These are phyloP conservation scores for Candida pseudoviswanathii DNA, from an alignment of 1,139 yeast species.

Conservation along the genomic window DNA sequence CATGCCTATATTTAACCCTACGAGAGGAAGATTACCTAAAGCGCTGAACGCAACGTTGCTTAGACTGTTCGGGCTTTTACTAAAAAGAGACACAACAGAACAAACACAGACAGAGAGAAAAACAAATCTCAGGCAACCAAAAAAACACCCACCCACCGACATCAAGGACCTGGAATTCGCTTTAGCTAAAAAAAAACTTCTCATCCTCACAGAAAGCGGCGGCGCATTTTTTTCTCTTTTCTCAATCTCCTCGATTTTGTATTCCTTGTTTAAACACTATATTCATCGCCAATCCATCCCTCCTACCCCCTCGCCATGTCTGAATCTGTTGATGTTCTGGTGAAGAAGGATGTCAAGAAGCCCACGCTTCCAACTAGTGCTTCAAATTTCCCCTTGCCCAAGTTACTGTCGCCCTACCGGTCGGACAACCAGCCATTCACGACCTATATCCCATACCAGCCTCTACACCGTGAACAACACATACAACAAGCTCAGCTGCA, in stretches of 20 bases:
- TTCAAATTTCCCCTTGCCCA: background rate
- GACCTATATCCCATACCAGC: conserved; percentile 1
- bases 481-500: background rate
- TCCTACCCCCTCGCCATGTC: background rate
- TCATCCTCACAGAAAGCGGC: conserved; percentile 3
- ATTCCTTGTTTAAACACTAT: background rate
- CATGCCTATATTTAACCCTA: no score
- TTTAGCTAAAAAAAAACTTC: background rate
- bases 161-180: background rate
- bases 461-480: background rate
- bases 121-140: background rate
- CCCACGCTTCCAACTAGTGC: background rate
- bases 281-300: background rate
- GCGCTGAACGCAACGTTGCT: no score
- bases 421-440: background rate
- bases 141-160: background rate
- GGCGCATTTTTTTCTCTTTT: background rate
- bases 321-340: background rate
- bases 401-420: background rate
- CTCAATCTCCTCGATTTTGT: background rate
- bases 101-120: background rate
- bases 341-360: background rate
- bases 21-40: no score
- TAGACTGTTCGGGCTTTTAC: no score
- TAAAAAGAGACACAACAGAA: background rate